Evolutionary conservation across 805 yeast genomes (phyloP).

Genomic region (Yamadazyma scolyti): DNA sequence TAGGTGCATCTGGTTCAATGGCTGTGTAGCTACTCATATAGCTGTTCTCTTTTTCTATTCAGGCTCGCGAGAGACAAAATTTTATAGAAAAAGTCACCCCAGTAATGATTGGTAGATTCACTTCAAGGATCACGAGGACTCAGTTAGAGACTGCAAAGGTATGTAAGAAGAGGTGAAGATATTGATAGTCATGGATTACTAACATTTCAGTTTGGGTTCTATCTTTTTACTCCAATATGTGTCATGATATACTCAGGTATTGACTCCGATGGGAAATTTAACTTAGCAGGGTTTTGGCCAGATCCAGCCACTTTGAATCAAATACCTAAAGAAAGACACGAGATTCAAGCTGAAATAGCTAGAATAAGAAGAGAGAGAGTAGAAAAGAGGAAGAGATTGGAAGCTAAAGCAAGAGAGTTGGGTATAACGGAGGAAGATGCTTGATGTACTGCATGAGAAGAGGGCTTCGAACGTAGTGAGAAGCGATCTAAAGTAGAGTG

Average conservation of each 20-base stretch:
- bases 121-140: slow-evolving; percentile 37
- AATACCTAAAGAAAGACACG: slow-evolving; percentile 90
- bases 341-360: slow-evolving; percentile 86
- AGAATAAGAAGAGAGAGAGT: slow-evolving; percentile 74
- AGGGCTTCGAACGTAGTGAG: too few species aligned
- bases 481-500: too few species aligned
- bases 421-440: slow-evolving; percentile 53
- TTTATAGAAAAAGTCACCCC: slow-evolving; percentile 1
- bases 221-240: slow-evolving; percentile 79
- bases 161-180: slow-evolving; percentile 15
- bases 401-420: slow-evolving; percentile 62
- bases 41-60: not conserved
- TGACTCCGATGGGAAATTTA: slow-evolving; percentile 83
- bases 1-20: slow-evolving; percentile 24
- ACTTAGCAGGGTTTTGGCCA: slow-evolving; percentile 95
- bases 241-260: slow-evolving; percentile 93
- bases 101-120: slow-evolving; percentile 24
- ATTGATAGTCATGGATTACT: slow-evolving; percentile 4
- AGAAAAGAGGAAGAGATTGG: slow-evolving; percentile 70
- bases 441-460: too few species aligned
- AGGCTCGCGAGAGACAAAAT: slow-evolving; percentile 1
- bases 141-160: slow-evolving; percentile 44
- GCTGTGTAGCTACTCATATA: slow-evolving; percentile 21
- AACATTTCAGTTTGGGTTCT: slow-evolving; percentile 63
- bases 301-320: slow-evolving; percentile 89